Base-by-base conservation (phyloP, 2,329 filamentous ascomycete species). In the Sporothrix brasiliensis region DNA sequence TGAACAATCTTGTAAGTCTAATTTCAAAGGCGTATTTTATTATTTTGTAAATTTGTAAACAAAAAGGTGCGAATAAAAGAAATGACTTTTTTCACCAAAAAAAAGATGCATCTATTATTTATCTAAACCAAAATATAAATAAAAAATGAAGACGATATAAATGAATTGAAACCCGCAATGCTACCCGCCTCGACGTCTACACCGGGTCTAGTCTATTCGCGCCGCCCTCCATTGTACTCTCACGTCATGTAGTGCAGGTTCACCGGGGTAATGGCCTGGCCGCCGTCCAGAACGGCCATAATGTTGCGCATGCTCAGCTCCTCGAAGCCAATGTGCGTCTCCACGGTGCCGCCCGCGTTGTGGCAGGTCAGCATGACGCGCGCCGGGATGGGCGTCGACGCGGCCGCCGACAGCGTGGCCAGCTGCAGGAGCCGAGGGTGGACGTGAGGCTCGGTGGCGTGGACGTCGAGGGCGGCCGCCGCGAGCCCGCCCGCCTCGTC, bases 291-390 rank as follows among this genome's bases (percentile, higher is more conserved):
- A 70, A 89, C 88, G 0, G 85, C 84, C 79, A 89, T 80, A 66
- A 91, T 83, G 76, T 91, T 92, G 75, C 87, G 81, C 84, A 92
- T 90, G 47, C 86, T 86, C 77, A 91, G 75, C 77, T 86, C 84
- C 80, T 91, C 89, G 74, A 91, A 90, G 4, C 86, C 88, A n/a
- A 85, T 77, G 75, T 89, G 87, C 72, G 88, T 89, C 77, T 90
- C 88, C 16, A 90, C 82, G 49, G 88, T 90, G 3, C 88, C 88
- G 0, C 89, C 89, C 0, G 88, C 89, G 73, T 90, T 90, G 76
- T 91, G 89, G 68, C 87, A 87, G n/a, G 89, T 87, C 69, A 91
- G 76, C 79, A 89, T 83, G 0, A 86, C 86, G 1, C 50, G 63
- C 1, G 68, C 60, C 4, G 72, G 72, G 4, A 65, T 53, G 2